Conservation (phyloP, 1,284 basidiomycete species). For the Ustilago esculenta region DNA sequence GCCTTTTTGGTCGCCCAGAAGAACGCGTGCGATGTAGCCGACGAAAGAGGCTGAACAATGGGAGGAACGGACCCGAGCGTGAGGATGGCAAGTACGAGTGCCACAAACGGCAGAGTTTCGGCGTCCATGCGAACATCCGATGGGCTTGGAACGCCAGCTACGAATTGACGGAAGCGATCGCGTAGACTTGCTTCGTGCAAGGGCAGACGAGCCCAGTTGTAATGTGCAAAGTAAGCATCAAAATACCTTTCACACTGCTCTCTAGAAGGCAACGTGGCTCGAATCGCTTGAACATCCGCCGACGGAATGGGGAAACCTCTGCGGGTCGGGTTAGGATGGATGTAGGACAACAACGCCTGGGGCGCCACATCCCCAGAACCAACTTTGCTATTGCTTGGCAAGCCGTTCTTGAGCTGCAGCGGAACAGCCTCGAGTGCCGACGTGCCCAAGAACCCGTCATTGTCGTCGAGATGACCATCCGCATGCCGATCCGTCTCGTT, state of each 20-base stretch:
- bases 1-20: slow-evolving; percentile 53
- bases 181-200: slow-evolving; percentile 32
- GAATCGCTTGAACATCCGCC: slow-evolving; percentile 42
- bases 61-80: slow-evolving; percentile 44
- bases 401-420: slow-evolving; percentile 34
- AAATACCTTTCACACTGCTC: slow-evolving; percentile 48
- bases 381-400: slow-evolving; percentile 13
- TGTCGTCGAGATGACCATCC: slow-evolving; percentile 43
- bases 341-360: slow-evolving; percentile 33
- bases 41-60: slow-evolving; percentile 44
- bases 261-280: slow-evolving; percentile 32
- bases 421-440: slow-evolving; percentile 44
- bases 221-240: slow-evolving; percentile 47
- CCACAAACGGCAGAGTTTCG: slow-evolving; percentile 43
- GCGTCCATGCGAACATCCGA: slow-evolving; percentile 43
- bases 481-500: slow-evolving; percentile 34
- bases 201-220: slow-evolving; percentile 47
- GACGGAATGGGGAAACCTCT: slow-evolving; percentile 46
- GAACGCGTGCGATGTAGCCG: slow-evolving; percentile 40
- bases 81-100: slow-evolving; percentile 34
- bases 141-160: slow-evolving; percentile 28
- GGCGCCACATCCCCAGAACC: slow-evolving; percentile 26
- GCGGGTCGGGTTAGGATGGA: slow-evolving; percentile 42
- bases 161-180: slow-evolving; percentile 37
- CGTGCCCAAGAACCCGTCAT: slow-evolving; percentile 47